Base-by-base conservation (phyloP, 306 rosid genomes). In the Alnus rubra region DNA sequence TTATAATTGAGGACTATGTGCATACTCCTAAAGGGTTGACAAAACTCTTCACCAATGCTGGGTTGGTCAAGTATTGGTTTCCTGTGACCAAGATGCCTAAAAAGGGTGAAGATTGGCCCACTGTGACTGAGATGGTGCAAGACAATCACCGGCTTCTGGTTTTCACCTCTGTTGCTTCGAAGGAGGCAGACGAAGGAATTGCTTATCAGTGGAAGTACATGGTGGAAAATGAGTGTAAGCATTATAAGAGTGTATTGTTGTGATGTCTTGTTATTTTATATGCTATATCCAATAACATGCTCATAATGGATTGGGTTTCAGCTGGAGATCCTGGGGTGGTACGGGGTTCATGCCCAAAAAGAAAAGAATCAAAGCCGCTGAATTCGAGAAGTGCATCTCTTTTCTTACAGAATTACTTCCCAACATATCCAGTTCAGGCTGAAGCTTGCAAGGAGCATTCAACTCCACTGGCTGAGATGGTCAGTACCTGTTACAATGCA, bases 371-470 rank as follows among this genome's bases (percentile, higher is more conserved):
- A 12, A 93, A 90, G 86, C 80, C 93, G 4, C 82, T 96, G 74
- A 89, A 79, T 77, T 96, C 98, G 50, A 91, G 58, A 84, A 81
- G 94, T 75, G 52, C 79, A 1, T 88, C 98, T 50, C 98, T 96
- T 74, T 88, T 96, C 86, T 82, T 96, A 51, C 88, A 82, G 88
- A 96, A 96, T 87, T 90, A 91, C 87, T 96, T 96, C 85, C 91
- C 99, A 51, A 88, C 99, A 49, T 89, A 90, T 85, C 99, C 99
- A 7, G 99, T 93, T 80, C 86, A 90, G 88, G 84, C 90, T 75
- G 99, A 96, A 12, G 89, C 99, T 18, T 96, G 99, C 93, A 90
- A 90, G 87, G 99, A 96, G 88, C 91, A 96, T 89, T 93, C 98
- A 5, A 89, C 93, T 83, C 89, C 98, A 71, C 96, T 96, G 76